A percentile compares a stretch with the other conserved stretches of the same genome.
Evolutionary conservation across 306 rosid species (phyloP).

Genomic region (Rubus parviflorus): DNA sequence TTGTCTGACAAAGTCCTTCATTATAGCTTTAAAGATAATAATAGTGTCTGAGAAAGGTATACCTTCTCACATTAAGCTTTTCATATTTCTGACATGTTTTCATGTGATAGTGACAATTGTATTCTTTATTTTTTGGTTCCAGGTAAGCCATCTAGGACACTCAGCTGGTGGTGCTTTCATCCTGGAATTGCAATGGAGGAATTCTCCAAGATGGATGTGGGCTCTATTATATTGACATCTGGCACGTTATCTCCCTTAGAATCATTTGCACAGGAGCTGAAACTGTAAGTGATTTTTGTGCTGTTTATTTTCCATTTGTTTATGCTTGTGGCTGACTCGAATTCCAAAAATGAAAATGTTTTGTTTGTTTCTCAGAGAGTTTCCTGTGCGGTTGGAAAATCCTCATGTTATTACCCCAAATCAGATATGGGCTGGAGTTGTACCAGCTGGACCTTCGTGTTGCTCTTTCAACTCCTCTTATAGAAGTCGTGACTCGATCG

Average conservation of each 20-base stretch:
- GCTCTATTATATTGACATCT: constrained; percentile 89
- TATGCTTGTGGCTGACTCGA: constrained; percentile 22
- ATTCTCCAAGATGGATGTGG: constrained; percentile 59
- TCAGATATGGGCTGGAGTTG: constrained; percentile 99
- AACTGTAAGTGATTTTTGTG: constrained; percentile 52
- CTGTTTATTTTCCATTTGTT: constrained; percentile 25
- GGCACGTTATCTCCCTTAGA: constrained; percentile 94
- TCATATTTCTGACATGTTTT: background rate
- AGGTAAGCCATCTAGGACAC: constrained; percentile 82
- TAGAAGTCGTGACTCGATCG: constrained; percentile 68
- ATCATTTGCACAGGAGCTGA: constrained; percentile 86
- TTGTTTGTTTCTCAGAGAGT: constrained; percentile 61
- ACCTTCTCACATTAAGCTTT: background rate
- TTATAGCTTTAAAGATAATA: background rate
- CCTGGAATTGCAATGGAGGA: constrained; percentile 96
- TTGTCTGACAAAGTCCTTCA: background rate
- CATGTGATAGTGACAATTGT: constrained; percentile 23
- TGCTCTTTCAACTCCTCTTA: constrained; percentile 85
- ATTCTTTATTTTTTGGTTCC: constrained; percentile 31
- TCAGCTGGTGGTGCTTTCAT: constrained; percentile 99
- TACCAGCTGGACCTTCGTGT: constrained; percentile 86
- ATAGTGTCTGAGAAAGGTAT: background rate
- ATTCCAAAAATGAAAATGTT: constrained; percentile 24
- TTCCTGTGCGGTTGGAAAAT: constrained; percentile 87
- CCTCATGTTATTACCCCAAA: constrained; percentile 84